Evolutionary conservation across 2,329 filamentous ascomycete genomes (phyloP), one percentile per base, ranked within the genome.

Genomic region (Fusarium bactridioides): DNA sequence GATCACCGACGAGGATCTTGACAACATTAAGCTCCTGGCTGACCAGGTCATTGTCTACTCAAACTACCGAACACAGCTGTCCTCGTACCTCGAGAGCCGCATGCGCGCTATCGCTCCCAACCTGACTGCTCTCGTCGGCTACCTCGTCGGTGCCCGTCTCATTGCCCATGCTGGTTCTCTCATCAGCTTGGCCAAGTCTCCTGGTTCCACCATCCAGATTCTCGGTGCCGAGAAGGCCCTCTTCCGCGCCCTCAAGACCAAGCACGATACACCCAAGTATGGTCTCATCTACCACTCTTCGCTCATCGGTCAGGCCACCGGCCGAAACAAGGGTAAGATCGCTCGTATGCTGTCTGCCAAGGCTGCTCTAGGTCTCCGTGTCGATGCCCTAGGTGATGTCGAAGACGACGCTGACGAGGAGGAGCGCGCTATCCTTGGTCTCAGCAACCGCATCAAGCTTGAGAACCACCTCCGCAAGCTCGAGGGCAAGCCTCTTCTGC

Each of bases 291-390:
- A 96, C 85, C 93, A 97, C 83, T 93, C 93, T 54, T 96, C 94
- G 33, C 89, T 99, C 50, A 97, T 99, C 74, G 97, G 96, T 48
- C 96, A 99, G 85, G 96, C 96, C 35, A 97, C 94, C 25, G 96
- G 96, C 79, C 95, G 94, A 87, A 98, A 98, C 88, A 99, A 99
- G 91, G 96, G 96, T 78, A 99, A 99, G 88, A 97, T 99, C 80
- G 96, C 96, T 45, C 94, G 96, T 88, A 94, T 97, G 87, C 89
- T 99, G 69, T 93, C 96, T 54, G 93, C 95, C 76, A 98, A 98
- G 88, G 91, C 95, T 51, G 94, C 96, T 31, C 90, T 99, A 56
- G 95, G 95, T 87, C 87, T 98, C 54, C 94, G 96, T 84, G 93
- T 97, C 55, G 96, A 99, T 82, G 94, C 96, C 33, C 90, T 87